Conservation (phyloP, 2,329 filamentous ascomycete genomes). For the Trichoderma guizhouense region DNA sequence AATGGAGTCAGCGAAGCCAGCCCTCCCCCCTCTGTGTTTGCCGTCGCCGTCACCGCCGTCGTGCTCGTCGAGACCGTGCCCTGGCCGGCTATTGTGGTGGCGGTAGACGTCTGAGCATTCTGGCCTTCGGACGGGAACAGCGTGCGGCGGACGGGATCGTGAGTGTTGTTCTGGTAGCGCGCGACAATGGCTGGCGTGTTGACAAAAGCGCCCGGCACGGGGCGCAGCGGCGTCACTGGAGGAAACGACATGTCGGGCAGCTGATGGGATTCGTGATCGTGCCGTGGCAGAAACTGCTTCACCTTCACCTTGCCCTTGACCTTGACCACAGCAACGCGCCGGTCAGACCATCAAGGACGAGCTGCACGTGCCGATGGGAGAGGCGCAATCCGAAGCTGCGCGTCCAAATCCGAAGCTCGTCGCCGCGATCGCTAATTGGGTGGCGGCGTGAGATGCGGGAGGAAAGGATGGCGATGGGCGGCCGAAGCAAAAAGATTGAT, state of each 20-base stretch:
- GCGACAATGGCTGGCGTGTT: constrained; percentile 65
- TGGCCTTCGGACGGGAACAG: constrained; percentile 42
- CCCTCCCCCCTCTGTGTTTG: constrained; percentile 26
- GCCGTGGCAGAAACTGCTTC: constrained; percentile 6
- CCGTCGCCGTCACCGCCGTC: constrained; percentile 28
- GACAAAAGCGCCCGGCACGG: constrained; percentile 71
- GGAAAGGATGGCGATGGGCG: constrained; percentile 13
- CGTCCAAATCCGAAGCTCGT: constrained; percentile 15
- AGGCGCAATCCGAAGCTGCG: constrained; percentile 15
- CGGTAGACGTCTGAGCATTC: constrained; percentile 23
- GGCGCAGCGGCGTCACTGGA: constrained; percentile 64
- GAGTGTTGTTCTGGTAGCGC: constrained; percentile 40
- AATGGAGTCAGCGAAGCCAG: constrained; percentile 33
- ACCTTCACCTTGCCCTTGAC: constrained; percentile 27
- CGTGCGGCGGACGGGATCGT: constrained; percentile 50
- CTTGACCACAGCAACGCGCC: constrained; percentile 30
- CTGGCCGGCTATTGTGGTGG: constrained; percentile 11
- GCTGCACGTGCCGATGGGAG: constrained; percentile 19
- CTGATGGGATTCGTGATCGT: constrained; percentile 5
- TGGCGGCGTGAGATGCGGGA: neutral
- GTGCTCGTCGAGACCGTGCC: constrained; percentile 17
- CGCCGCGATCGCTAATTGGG: constrained; percentile 10
- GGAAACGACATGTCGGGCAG: constrained; percentile 51
- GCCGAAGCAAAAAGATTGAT: constrained; percentile 4
- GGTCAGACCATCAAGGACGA: constrained; percentile 31